Evolutionary conservation across 2,329 filamentous ascomycete species (phyloP).

Genomic region (Botrytis aclada): DNA sequence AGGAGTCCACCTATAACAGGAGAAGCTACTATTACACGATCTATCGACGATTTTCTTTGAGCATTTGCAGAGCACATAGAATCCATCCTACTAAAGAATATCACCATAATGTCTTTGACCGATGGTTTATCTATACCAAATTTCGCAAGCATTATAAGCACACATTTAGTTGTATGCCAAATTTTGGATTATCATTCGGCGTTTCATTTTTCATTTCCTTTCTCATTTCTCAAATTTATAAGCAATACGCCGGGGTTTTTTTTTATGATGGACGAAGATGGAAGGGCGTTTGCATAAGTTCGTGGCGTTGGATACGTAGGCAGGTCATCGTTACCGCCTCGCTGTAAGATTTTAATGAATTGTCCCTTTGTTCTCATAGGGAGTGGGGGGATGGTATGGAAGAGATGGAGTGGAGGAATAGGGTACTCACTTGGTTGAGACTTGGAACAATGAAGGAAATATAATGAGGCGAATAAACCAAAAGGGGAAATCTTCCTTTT

Average conservation of each 20-base stretch:
- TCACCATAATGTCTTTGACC: constrained; percentile 18
- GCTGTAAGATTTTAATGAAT: constrained; percentile 23
- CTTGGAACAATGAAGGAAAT: constrained; percentile 1
- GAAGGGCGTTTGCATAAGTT: constrained; percentile 21
- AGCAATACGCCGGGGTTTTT: constrained; percentile 17
- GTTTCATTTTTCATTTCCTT: neutral
- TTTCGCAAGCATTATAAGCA: constrained; percentile 19
- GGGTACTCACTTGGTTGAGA: constrained; percentile 3
- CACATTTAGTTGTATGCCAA: constrained; percentile 18
- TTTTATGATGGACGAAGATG: constrained; percentile 20
- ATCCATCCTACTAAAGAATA: constrained; percentile 6
- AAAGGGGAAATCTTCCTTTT: neutral
- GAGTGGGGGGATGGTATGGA: neutral
- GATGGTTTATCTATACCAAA: constrained; percentile 19
- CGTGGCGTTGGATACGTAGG: constrained; percentile 21
- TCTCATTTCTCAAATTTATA: constrained; percentile 11
- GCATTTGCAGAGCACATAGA: constrained; percentile 16
- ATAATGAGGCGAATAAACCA: constrained; percentile 1
- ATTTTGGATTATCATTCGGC: constrained; percentile 16
- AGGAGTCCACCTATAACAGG: constrained; percentile 72
- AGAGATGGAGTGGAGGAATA: constrained; percentile 4
- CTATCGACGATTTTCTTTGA: constrained; percentile 75
- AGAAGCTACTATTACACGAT: constrained; percentile 71
- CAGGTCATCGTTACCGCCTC: constrained; percentile 19
- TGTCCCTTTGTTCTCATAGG: constrained; percentile 11